Evolutionary conservation across 495 filamentous ascomycete genomes (phyloP), one percentile per base, ranked within the genome.

Genomic region (Schizothecium vesticola): DNA sequence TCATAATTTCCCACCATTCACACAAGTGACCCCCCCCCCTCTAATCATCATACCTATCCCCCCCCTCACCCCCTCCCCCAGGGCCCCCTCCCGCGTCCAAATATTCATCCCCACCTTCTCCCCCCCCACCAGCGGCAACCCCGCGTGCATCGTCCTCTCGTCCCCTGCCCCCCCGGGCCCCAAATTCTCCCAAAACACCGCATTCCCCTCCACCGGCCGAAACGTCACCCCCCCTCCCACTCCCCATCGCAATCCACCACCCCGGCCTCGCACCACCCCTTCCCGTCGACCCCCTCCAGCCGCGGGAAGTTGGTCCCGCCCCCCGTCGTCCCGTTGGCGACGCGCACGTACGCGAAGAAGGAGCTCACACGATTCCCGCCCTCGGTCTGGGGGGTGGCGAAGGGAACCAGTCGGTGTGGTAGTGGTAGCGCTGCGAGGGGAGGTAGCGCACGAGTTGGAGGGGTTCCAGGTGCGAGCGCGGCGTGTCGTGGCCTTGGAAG

Each of bases 21-120:
- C 16, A n/a, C 1, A 6, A 6, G 3, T 3, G 3, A 23, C 51
- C 13, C n/a, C 29, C 5, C 57, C 31, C 31, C 29, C 5, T 5
- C 36, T 29, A 22, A 10, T 59, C 25, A 28, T 55, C 26, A 31
- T 62, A 73, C 22, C 69, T 26, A 69, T 80, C 78, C 55, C 61
- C 51, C 80, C 80, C 33, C 78, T 66, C 51, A 81, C 69, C 55
- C 75, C 78, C 64, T 77, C 76, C 3, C 71, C 66, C 11, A 83
- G 28, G 2, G 71, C 71, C 65, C 74, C 72, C 72, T 82, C 75
- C 60, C 80, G 77, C 11, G 83, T 89, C 90, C 90, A 93, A 72
- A 92, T 90, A 80, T 93, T 93, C 87, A 93, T 84, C n/a, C 90
- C 91, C 63, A 92, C 84, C 82, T 93, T 93, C 63, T 77, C 84